Percentiles rank a stretch among this genome's conserved stretches.
Conservation (phyloP, 352 stramenopile genomes). For the Aphanomyces stellatus region DNA sequence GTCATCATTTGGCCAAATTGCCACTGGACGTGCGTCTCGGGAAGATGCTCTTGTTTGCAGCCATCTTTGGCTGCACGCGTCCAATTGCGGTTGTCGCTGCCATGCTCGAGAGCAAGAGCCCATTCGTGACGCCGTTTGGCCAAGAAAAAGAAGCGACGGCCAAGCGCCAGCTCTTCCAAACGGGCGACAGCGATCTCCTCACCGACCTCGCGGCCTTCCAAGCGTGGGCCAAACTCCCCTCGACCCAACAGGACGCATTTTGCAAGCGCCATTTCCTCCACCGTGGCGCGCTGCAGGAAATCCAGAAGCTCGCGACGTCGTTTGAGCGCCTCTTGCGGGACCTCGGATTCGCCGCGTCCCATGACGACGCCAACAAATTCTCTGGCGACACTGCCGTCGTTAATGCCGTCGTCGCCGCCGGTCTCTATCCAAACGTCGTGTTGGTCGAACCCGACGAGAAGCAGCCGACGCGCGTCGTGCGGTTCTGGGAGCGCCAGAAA, state of each 20-base stretch:
- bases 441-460: conserved; percentile 28
- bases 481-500: conserved; percentile 36
- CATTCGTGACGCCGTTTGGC: conserved; percentile 69
- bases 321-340: conserved; percentile 57
- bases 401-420: conserved; percentile 60
- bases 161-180: conserved; percentile 43
- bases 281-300: conserved; percentile 41
- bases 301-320: conserved; percentile 69
- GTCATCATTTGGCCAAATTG: conserved; percentile 86
- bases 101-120: conserved; percentile 72
- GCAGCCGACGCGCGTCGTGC: conserved; percentile 29
- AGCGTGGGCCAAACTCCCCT: conserved; percentile 29
- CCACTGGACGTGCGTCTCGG: conserved; percentile 95
- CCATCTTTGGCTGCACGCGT: conserved; percentile 88
- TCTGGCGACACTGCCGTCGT: conserved; percentile 35
- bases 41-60: conserved; percentile 95
- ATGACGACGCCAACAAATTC: conserved; percentile 27
- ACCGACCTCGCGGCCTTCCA: conserved; percentile 76
- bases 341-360: conserved; percentile 42
- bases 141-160: conserved; percentile 59
- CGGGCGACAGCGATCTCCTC: conserved; percentile 50
- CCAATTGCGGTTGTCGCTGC: conserved; percentile 56
- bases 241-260: conserved; percentile 30
- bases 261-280: conserved; percentile 63
- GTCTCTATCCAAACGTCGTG: conserved; percentile 87